These are phyloP conservation scores for Aureobasidium sp. DNA, from an alignment of 2,329 filamentous ascomycete genomes.

Conservation along the genomic window DNA sequence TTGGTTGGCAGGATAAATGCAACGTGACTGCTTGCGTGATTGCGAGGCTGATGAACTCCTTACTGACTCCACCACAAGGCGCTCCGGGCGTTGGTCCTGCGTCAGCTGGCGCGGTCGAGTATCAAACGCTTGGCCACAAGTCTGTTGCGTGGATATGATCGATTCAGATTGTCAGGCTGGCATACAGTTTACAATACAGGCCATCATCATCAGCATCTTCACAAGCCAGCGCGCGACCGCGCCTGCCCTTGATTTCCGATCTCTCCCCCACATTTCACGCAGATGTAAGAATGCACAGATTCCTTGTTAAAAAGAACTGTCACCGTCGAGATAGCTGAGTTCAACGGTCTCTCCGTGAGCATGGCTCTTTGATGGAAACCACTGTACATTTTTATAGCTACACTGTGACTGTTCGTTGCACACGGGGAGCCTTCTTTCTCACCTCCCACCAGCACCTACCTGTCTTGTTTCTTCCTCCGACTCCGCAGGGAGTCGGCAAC, in stretches of 20 bases:
- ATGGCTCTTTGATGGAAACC: too few relatives aligned
- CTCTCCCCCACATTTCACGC: too few relatives aligned
- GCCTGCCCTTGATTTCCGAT: too few relatives aligned
- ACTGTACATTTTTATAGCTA: too few relatives aligned
- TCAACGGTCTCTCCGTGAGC: too few relatives aligned
- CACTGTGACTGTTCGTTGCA: too few relatives aligned
- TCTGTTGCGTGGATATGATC: background rate
- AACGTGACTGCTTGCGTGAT: conserved; percentile 15
- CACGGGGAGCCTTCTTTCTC: background rate
- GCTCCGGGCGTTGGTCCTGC: conserved; percentile 5
- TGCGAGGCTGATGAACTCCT: conserved; percentile 5
- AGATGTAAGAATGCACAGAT: too few relatives aligned
- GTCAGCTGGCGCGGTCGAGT: background rate
- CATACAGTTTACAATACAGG: background rate
- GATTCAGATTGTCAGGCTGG: background rate
- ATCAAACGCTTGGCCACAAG: background rate
- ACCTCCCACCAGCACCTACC: background rate
- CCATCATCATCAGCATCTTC: too few relatives aligned
- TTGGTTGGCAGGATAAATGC: background rate
- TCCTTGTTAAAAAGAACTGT: too few relatives aligned
- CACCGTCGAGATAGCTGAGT: too few relatives aligned
- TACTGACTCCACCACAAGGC: conserved; percentile 5
- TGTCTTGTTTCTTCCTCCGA: background rate
- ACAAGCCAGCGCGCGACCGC: too few relatives aligned
- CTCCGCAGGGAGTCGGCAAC: background rate